These are phyloP conservation scores for Nicotiana benthamiana DNA, from an alignment of 257 asterid genomes.

Conservation along the genomic window DNA sequence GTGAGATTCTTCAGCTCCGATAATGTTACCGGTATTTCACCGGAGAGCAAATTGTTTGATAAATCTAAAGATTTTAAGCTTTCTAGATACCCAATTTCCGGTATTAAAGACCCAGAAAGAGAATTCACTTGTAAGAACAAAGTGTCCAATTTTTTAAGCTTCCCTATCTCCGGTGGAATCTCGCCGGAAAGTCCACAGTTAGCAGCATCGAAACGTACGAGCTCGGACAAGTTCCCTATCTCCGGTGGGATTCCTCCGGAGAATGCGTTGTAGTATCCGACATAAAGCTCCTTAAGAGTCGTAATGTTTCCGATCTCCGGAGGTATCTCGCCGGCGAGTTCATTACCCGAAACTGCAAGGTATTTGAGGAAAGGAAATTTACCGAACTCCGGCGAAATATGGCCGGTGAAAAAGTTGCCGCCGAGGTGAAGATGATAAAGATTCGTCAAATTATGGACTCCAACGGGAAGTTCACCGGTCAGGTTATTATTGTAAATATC, in stretches of 20 bases:
- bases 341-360: conserved; percentile 81
- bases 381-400: conserved; percentile 60
- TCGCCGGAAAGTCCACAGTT: conserved; percentile 73
- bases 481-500: conserved; percentile 76
- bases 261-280: conserved; percentile 69
- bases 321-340: conserved; percentile 58
- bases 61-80: conserved; percentile 85
- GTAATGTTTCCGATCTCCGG: conserved; percentile 61
- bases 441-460: conserved; percentile 29
- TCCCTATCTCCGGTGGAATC: conserved; percentile 67
- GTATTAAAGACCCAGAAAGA: conserved; percentile 51
- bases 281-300: conserved; percentile 55
- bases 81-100: conserved; percentile 62
- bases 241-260: conserved; percentile 72
- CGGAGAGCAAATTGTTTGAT: conserved; percentile 66
- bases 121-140: conserved; percentile 83
- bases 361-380: conserved; percentile 43
- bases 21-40: conserved; percentile 64
- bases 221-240: conserved; percentile 57
- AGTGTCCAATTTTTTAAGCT: conserved; percentile 65
- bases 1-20: conserved; percentile 58
- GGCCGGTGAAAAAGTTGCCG: conserved; percentile 62
- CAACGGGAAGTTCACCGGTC: conserved; percentile 58
- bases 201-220: conserved; percentile 67
- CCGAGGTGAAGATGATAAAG: conserved; percentile 74